Base-by-base conservation (phyloP, 1,284 basidiomycete genomes). In the Porogramme epimiltina region DNA sequence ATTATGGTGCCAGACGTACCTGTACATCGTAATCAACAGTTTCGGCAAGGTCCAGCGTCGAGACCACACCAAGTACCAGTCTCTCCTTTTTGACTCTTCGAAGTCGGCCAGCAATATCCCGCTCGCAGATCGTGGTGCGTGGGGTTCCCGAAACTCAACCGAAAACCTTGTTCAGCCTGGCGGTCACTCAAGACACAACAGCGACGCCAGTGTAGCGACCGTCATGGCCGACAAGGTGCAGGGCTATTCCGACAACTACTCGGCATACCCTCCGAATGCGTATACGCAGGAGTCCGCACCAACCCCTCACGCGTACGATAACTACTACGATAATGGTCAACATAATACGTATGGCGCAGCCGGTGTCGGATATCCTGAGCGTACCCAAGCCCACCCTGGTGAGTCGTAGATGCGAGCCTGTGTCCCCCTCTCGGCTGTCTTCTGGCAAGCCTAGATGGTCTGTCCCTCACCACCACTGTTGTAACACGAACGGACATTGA, bases 61-160 rank as follows among this genome's bases (percentile, higher is more conserved):
- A 26, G 92, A 93, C 66, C 91, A 93, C 68, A 81, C 82, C 57
- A 85, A 88, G 62, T 95, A 93, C 68, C 84, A 89, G 65, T 82
- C 84, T 22, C 76, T 93, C 52, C 18, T 55, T 38, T 85, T 86
- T 69, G 86, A 89, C 63, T 75, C 85, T 16, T 78, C 81, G 47
- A 78, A 78, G 56, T 78, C 84, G 38, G 73, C 86, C 63, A 81
- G 74, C 58, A 78, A 84, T 69, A 87, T 87, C 60, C 87, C 84
- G 38, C 80, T 85, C 72, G 75, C 73, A 53, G 74, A 77, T 58
- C 82, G 85, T 48, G 76, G 73, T 58, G 81, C 87, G 33, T 93
- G 89, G 89, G 86, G 91, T 58, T 74, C 81, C 23, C 79, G 86
- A 55, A 73, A 77, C 28, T 85, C 83, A 3, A 70, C 73, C 25